A percentile compares a stretch with the other conserved stretches of the same genome.
These are phyloP conservation scores for Anisodus tanguticus DNA, from an alignment of 257 asterid species.

Conservation along the genomic window DNA sequence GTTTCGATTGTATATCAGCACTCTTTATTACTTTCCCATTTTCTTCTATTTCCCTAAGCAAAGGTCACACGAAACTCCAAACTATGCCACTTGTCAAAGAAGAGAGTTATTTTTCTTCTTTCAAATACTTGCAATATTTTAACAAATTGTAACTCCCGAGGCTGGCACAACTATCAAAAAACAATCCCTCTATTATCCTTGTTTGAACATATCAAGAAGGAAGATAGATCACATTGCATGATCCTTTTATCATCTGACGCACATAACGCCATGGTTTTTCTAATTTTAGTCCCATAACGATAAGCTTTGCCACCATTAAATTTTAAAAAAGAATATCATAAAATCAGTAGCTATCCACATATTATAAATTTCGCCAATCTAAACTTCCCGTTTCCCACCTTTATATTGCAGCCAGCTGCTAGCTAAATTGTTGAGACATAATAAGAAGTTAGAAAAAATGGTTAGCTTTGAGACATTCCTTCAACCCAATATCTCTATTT, in stretches of 20 bases:
- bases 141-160: slow-evolving; percentile 43
- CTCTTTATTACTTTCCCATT: neutral
- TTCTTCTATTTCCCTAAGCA: neutral
- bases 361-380: slow-evolving; percentile 20
- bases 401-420: neutral
- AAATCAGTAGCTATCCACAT: slow-evolving; percentile 41
- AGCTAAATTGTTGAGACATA: neutral
- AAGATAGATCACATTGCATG: slow-evolving; percentile 19
- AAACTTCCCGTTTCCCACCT: neutral
- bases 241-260: slow-evolving; percentile 44
- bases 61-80: neutral
- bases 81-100: neutral
- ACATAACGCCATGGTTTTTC: slow-evolving; percentile 45
- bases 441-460: slow-evolving; percentile 42
- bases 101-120: too few species aligned
- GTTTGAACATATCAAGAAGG: slow-evolving; percentile 24
- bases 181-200: slow-evolving; percentile 28
- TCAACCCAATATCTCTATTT: slow-evolving; percentile 38
- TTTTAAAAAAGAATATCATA: slow-evolving; percentile 18
- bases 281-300: slow-evolving; percentile 35
- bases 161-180: slow-evolving; percentile 49
- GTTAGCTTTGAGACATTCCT: slow-evolving; percentile 59
- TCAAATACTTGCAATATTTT: neutral
- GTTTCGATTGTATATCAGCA: too few species aligned
- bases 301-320: neutral